Base-by-base conservation (phyloP, 2,329 filamentous ascomycete genomes). In the Dendryphion nanum region DNA sequence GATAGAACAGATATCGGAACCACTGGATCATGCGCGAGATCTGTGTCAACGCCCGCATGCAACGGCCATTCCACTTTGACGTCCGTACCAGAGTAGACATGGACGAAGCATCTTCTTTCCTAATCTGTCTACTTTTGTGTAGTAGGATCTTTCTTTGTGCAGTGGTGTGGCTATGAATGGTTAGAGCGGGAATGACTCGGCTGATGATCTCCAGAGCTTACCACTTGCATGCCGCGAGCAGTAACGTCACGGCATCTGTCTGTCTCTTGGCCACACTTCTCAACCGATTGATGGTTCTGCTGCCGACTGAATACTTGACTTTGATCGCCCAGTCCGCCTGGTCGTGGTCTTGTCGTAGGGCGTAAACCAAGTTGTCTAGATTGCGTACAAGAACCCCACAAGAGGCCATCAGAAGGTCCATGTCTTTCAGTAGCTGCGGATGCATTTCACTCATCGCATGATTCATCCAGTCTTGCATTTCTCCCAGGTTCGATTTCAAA, bases 91-190 rank as follows among this genome's bases (percentile, higher is more conserved):
- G 45, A 2, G 56, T 53, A 24, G 45, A 51, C n/a, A 62, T 41
- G 5, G 54, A 48, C 21, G 58, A 49, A 28, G 50, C 48, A 37
- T 63, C 59, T 38, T 61, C 57, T 31, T 58, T 56, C 18, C 57
- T 55, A 24, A 63, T 63, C 30, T 63, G 57, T 30, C 59, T 56
- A 33, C 57, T 61, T 38, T 64, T 64, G 46, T 64, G 50, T 15
- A 64, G 47, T 8, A 64, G 38, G 10, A 64, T 64, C 42, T 64
- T 64, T 36, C 61, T 53, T 33, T 64, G 61, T 21, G 61, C 61
- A 46, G 53, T 48, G 21, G 55, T 55, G 41, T 63, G 59, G 36
- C 59, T 62, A 37, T n/a, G 13, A 28, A 18, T n/a, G 23, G 47
- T 63, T 47, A 63, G 55, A 37, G 31, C 14, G n/a, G 16, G n/a